Evolutionary conservation across 176 grass and related monocot species (phyloP).

Genomic region (Carex myosuroides): DNA sequence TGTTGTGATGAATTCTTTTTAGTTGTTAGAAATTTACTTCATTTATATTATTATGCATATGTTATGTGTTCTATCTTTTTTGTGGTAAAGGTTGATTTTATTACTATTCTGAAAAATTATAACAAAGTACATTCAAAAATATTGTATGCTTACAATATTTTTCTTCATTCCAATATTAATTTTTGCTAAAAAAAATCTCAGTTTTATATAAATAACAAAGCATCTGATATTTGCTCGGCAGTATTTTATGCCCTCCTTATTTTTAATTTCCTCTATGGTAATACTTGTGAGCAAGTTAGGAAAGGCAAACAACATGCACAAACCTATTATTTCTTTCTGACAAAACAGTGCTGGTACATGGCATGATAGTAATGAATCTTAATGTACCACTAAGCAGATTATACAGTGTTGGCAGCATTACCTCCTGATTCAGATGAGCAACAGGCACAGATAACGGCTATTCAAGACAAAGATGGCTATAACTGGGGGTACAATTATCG

Average conservation of each 20-base stretch:
- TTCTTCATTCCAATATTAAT: background rate
- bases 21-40: background rate
- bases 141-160: background rate
- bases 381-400: slow-evolving; percentile 34
- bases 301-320: background rate
- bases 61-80: background rate
- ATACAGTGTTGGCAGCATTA: slow-evolving; percentile 57
- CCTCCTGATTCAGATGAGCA: slow-evolving; percentile 77
- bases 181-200: background rate
- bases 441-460: slow-evolving; percentile 59
- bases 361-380: background rate
- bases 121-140: background rate
- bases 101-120: background rate
- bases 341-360: background rate
- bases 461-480: slow-evolving; percentile 76
- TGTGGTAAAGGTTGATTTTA: background rate
- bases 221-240: background rate
- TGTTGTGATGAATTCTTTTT: background rate
- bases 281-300: background rate
- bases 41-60: background rate
- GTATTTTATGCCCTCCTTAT: background rate
- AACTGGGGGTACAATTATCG: slow-evolving; percentile 74
- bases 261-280: background rate
- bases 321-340: background rate
- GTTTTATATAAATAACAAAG: background rate